Evolutionary conservation across 192 early-diverging fungal species (phyloP), one percentile per base, ranked within the genome.

Genomic region (Phycomyces nitens): DNA sequence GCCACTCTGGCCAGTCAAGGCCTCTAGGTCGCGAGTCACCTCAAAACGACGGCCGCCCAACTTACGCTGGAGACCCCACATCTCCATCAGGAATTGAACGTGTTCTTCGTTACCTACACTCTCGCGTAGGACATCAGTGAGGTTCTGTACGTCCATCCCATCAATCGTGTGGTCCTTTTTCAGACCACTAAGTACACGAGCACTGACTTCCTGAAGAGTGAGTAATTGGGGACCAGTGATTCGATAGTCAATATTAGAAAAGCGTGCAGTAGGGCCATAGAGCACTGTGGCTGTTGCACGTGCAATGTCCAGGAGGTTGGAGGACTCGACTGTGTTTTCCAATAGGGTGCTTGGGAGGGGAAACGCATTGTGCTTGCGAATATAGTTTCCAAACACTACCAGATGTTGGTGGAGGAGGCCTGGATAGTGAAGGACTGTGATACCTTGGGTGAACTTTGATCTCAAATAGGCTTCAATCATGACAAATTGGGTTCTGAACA

Each of bases 361-460:
- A 20, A 76, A 68, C 0, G 69, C 65, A 26, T 70, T 68, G 50
- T 76, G 74, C 59, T 70, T 60, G 34, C 52, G 61, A 38, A 76
- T 64, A 26, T 76, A 67, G 14, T 70, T 59, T 18, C 68, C 53
- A 64, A 76, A 76, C 39, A 71, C 69, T 34, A 70, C 22, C 23
- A 76, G 38, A 60, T 76, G 74, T 63, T 76, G 74, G 42, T 71
- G 62, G 12, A 76, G 60, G 9, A 76, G 59, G 41, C 74, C 74
- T n/a, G 74, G 74, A 59, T 76, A 68, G 26, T 69, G 61, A 20
- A 76, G 58, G 49, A 71, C 58, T 24, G 74, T 76, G 29, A 76
- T 66, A 7, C 49, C 49, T 27, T 56, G 22, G 42, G 65, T 53
- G 34, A 76, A 71, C 22, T 68, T 18, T 34, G 55, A 49, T 15